These are phyloP conservation scores for Mortierella sp. DNA, from an alignment of 371 early-diverging fungal genomes.

Conservation along the genomic window DNA sequence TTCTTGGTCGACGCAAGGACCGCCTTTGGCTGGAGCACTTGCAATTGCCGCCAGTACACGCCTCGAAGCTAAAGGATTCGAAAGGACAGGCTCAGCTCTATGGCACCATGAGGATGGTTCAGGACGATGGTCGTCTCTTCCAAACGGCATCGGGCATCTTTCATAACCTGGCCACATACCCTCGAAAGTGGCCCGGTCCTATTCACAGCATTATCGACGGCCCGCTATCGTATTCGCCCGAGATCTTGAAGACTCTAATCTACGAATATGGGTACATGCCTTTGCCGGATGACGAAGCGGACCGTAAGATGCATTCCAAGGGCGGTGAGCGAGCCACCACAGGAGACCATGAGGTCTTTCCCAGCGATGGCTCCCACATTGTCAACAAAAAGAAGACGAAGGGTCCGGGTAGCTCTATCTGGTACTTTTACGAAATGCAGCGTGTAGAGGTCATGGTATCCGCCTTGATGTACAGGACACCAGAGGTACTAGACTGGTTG, in stretches of 20 bases:
- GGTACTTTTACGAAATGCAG: conserved; percentile 45
- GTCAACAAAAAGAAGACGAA: conserved; percentile 23
- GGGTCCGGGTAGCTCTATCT: conserved; percentile 37
- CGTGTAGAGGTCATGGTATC: conserved; percentile 31
- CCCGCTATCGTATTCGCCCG: conserved; percentile 14
- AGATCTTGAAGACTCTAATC: conserved; percentile 10
- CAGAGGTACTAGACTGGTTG: conserved; percentile 26
- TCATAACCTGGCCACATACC: conserved; percentile 26
- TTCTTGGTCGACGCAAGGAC: conserved; percentile 27
- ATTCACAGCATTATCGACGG: conserved; percentile 29
- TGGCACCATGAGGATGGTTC: conserved; percentile 19
- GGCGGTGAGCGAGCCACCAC: conserved; percentile 28
- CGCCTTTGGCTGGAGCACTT: conserved; percentile 28
- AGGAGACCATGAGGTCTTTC: conserved; percentile 20
- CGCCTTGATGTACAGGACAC: conserved; percentile 19
- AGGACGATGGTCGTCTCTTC: conserved; percentile 45
- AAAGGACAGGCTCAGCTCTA: neutral
- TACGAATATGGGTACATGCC: conserved; percentile 48
- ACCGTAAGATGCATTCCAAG: conserved; percentile 28
- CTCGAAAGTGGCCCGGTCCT: conserved; percentile 15
- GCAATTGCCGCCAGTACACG: conserved; percentile 8
- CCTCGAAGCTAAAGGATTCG: conserved; percentile 3
- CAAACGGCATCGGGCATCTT: conserved; percentile 41
- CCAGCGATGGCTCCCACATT: conserved; percentile 39
- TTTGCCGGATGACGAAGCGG: conserved; percentile 44